Evolutionary conservation across 805 yeast species (phyloP), one percentile per base, ranked within the genome.

Genomic region (Metschnikowia baotianmanensis): DNA sequence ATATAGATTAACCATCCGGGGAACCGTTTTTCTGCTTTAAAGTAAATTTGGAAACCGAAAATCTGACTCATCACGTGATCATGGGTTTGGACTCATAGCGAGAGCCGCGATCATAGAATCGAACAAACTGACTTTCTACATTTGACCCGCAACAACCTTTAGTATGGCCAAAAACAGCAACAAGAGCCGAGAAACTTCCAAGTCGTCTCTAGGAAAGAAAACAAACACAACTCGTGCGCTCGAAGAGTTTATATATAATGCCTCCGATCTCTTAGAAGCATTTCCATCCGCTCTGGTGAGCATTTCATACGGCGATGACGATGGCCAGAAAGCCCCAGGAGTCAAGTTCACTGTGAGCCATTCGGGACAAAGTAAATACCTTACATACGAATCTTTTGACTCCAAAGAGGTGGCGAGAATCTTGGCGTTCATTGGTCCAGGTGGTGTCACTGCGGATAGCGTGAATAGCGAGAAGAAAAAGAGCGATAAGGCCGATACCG

Each of bases 331-430:
- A 39, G 27, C 38, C 9, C n/a, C 23, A 11, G 36, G 31, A 11
- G 67, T 74, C 44, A 68, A 61, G 45, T 77, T 84, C 59, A 86
- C 83, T 56, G 72, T 84, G 0, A 81, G 63, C 51, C 88, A 86
- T 56, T 75, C 89, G 2, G 71, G 65, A 13, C 67, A 78, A 13
- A 90, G 90, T 6, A 70, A 80, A 29, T 72, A 81, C 45, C 74
- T 81, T 59, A 73, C 71, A 45, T 78, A 71, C 56, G 70, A 67
- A 44, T 80, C 91, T 1, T 65, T 67, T 47, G 82, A 82, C 49
- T 63, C 73, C 34, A 86, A 87, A 57, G 95, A 88, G 59, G 74
- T 89, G 32, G 79, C 86, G 18, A 74, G 90, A 50, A 56, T 88
- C 17, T 64, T 86, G 57, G 76, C 86, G 35, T 83, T 86, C 6